Conservation (phyloP, 108 stramenopile genomes). For the Skeletonema costatum region DNA sequence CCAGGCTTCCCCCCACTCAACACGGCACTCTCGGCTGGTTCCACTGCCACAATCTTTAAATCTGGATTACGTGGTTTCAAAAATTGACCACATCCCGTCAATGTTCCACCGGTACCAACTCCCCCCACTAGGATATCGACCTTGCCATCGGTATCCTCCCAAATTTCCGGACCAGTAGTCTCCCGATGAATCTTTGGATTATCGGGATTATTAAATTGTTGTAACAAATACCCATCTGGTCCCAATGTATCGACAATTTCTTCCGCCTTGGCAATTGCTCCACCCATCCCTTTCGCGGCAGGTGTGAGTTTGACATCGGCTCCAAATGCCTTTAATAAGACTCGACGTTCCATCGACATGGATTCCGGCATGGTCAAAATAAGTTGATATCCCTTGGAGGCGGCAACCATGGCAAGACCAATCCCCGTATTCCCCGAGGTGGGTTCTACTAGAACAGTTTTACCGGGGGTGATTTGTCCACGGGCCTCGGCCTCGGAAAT, state of each 20-base stretch:
- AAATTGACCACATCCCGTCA: slow-evolving; percentile 77
- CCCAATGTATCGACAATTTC: slow-evolving; percentile 60
- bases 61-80: slow-evolving; percentile 72
- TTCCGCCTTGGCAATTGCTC: slow-evolving; percentile 78
- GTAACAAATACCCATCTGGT: slow-evolving; percentile 63
- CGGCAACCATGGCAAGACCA: slow-evolving; percentile 90
- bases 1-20: slow-evolving; percentile 81
- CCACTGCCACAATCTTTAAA: slow-evolving; percentile 75
- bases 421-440: slow-evolving; percentile 93
- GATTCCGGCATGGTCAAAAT: slow-evolving; percentile 91
- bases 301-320: slow-evolving; percentile 83
- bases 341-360: slow-evolving; percentile 90
- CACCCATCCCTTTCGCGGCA: slow-evolving; percentile 83
- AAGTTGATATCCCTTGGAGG: slow-evolving; percentile 84
- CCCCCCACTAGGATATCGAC: slow-evolving; percentile 88
- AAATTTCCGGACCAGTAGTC: slow-evolving; percentile 86
- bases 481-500: slow-evolving; percentile 85
- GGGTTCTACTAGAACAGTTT: slow-evolving; percentile 84
- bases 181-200: slow-evolving; percentile 90
- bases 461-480: slow-evolving; percentile 80
- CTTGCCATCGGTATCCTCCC: slow-evolving; percentile 73
- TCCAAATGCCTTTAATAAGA: slow-evolving; percentile 81
- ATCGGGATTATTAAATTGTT: slow-evolving; percentile 95
- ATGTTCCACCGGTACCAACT: slow-evolving; percentile 87
- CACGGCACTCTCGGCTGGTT: slow-evolving; percentile 72